Percentiles rank a stretch among this genome's conserved stretches.
Conservation (phyloP, 108 stramenopile genomes). For the Schizochytrium sp. region DNA sequence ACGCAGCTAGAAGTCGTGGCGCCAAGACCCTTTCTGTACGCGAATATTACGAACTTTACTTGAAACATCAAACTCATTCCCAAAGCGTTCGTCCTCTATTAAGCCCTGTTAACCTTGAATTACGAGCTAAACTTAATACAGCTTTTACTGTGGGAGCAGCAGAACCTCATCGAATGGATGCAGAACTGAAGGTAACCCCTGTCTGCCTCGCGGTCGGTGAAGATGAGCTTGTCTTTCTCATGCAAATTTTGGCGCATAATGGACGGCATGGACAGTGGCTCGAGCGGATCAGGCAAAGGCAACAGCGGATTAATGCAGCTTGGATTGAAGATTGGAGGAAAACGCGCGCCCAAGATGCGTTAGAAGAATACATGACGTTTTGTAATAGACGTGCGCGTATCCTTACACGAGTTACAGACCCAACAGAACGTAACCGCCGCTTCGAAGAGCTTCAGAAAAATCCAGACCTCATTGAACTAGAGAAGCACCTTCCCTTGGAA, state of each 20-base stretch:
- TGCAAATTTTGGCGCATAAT: slow-evolving; percentile 10
- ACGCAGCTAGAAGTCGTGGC: not conserved
- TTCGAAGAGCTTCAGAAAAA: not conserved
- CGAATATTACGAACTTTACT: not conserved
- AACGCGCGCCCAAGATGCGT: not conserved
- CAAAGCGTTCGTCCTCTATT: slow-evolving; percentile 8
- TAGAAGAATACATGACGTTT: not conserved
- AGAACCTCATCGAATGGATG: slow-evolving; percentile 25
- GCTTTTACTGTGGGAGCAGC: slow-evolving; percentile 26
- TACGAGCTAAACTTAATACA: slow-evolving; percentile 35
- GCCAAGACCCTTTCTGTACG: not conserved
- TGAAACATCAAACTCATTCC: not conserved
- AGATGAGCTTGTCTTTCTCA: slow-evolving; percentile 18
- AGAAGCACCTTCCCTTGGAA: slow-evolving; percentile 7
- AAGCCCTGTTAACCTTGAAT: not conserved
- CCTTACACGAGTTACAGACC: slow-evolving; percentile 4
- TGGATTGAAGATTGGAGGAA: not conserved
- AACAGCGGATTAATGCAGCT: not conserved
- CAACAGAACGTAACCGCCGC: not conserved
- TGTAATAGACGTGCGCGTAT: not conserved
- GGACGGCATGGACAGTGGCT: slow-evolving; percentile 1
- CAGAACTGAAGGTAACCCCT: slow-evolving; percentile 20
- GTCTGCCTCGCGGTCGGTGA: slow-evolving; percentile 4
- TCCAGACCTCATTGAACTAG: not conserved
- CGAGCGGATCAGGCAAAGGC: not conserved